Evolutionary conservation across 2,329 filamentous ascomycete genomes (phyloP), one percentile per base, ranked within the genome.

Genomic region (Didymella segeticola): DNA sequence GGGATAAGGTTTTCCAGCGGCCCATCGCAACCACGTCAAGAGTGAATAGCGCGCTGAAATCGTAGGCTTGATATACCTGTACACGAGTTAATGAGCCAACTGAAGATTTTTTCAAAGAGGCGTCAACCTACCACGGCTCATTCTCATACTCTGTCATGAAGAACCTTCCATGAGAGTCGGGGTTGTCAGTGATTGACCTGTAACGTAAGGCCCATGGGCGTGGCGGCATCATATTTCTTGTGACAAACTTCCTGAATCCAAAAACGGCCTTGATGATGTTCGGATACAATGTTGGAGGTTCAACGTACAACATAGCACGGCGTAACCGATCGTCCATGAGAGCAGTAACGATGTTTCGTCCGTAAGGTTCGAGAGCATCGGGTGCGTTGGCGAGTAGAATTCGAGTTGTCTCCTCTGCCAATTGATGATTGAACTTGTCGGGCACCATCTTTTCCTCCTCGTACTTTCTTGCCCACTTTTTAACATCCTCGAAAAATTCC

Each of bases 241-340:
- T 68, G 19, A 81, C 50, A 17, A 86, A 75, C 49, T 81, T 82
- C 15, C 89, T 84, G 2, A 79, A 27, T 1, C 70, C 65, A 27
- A 91, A 75, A 1, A 82, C 62, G 0, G 67, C 62, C 30, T 83
- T 78, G 8, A 85, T 77, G 0, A 83, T 38, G 1, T 47, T 27
- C 11, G 70, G 69, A 20, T 75, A 66, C 2, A 67, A 53, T 0
- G 75, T 61, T 0, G 80, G 76, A 2, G 76, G 61, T 0, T 75
- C 66, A 33, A 62, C 54, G 43, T 64, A 63, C 53, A 77, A 74
- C 79, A 91, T 90, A 0, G 88, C 85, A 43, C 79, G 80, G 14
- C 88, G 79, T 41, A 90, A 74, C 11, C 83, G 80, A 20, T 86
- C 82, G 20, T 86, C 86, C 82, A 91, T 84, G 46, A 90, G 72